These are phyloP conservation scores for Mycogone perniciosa DNA, from an alignment of 2,329 filamentous ascomycete genomes.

Conservation along the genomic window DNA sequence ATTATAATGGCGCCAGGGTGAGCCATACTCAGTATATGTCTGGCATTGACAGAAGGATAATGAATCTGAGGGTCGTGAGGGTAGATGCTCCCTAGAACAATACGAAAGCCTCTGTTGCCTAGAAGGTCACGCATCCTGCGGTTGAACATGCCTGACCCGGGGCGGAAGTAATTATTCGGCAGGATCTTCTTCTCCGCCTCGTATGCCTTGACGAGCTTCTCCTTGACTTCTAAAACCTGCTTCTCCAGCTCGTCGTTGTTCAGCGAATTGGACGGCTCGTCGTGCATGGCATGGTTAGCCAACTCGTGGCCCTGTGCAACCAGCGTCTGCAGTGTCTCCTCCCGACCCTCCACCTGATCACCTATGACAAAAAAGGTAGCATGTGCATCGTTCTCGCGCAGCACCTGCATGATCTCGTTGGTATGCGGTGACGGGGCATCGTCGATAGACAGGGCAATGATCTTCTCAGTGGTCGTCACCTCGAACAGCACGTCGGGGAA, in stretches of 20 bases:
- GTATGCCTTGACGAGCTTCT: constrained; percentile 53
- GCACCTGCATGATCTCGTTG: constrained; percentile 58
- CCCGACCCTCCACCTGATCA: constrained; percentile 56
- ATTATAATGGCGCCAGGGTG: constrained; percentile 73
- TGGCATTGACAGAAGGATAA: constrained; percentile 62
- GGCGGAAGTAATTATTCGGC: constrained; percentile 65
- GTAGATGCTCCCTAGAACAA: constrained; percentile 80
- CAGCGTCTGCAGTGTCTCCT: constrained; percentile 50
- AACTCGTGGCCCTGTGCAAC: constrained; percentile 63
- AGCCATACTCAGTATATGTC: constrained; percentile 74
- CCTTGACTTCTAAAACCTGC: constrained; percentile 62
- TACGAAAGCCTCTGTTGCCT: constrained; percentile 55
- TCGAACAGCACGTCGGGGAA: constrained; percentile 80
- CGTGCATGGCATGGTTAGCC: constrained; percentile 84
- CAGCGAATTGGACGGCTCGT: constrained; percentile 66
- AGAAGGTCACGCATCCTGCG: constrained; percentile 59
- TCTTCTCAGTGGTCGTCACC: constrained; percentile 49
- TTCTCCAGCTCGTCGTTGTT: constrained; percentile 49
- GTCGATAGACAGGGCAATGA: constrained; percentile 81
- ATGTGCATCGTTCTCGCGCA: constrained; percentile 59
- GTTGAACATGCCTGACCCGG: constrained; percentile 80
- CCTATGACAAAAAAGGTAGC: constrained; percentile 92
- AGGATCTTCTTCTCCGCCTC: constrained; percentile 36
- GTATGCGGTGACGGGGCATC: constrained; percentile 75
- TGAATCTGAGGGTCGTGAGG: constrained; percentile 86